A percentile compares a stretch with the other conserved stretches of the same genome.
Conservation (phyloP, 495 filamentous ascomycete species). For the Annulohypoxylon bovei region DNA sequence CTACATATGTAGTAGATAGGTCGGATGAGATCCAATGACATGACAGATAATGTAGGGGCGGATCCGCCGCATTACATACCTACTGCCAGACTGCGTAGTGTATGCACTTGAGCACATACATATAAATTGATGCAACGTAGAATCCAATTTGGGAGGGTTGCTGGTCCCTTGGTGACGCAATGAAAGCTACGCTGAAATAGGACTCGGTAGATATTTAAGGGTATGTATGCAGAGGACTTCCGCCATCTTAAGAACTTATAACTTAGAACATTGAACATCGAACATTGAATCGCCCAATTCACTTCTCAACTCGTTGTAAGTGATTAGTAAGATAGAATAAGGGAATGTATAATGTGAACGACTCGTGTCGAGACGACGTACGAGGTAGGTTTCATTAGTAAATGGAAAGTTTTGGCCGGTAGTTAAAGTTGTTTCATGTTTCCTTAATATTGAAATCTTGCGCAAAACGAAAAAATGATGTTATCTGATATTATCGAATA, state of each 20-base stretch:
- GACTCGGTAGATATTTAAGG: constrained; percentile 26
- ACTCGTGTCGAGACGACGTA: background rate
- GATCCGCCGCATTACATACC: constrained; percentile 25
- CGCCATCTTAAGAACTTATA: background rate
- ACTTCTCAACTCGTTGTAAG: background rate
- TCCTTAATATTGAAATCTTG: background rate
- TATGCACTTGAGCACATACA: constrained; percentile 14
- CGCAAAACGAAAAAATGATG: background rate
- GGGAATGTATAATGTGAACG: no score
- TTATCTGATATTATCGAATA: constrained; percentile 1
- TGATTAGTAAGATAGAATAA: background rate
- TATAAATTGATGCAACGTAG: constrained; percentile 30
- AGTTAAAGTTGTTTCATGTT: background rate
- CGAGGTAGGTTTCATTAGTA: background rate
- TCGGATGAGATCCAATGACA: constrained; percentile 33
- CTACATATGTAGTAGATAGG: constrained; percentile 18
- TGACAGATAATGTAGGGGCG: constrained; percentile 13
- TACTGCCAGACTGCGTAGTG: background rate
- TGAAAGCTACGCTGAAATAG: constrained; percentile 8
- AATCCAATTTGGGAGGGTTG: constrained; percentile 29
- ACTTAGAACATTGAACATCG: no score
- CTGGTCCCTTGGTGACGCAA: constrained; percentile 27
- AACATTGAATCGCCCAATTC: background rate
- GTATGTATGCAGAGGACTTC: background rate
- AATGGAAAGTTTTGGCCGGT: background rate